Evolutionary conservation across 306 rosid genomes (phyloP), one percentile per base, ranked within the genome.

Genomic region (Prunus dulcis): DNA sequence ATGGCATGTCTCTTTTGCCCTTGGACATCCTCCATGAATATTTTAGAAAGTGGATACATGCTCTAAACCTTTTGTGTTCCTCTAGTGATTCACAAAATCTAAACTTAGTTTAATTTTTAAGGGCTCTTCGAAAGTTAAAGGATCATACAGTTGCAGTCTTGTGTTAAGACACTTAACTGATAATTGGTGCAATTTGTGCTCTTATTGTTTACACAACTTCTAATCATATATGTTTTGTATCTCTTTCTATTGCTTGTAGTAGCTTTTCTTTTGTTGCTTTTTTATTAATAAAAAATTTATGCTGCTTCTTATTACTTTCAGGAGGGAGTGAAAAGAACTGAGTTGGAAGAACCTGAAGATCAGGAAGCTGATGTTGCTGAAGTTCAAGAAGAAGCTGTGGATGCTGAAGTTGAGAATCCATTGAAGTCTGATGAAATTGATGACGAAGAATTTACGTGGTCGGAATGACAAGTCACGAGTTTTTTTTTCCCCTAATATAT

Each of bases 391-490:
- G 86, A 89, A 69, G 78, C 15, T 65, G 86, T 67, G 70, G 69
- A 63, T 74, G 78, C 17, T 23, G 69, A 84, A 82, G 45, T 72
- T 82, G 78, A 78, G 28, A 76, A 88, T 80, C 89, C 91, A 50
- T 61, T 80, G 52, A 87, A 90, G 83, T 69, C 80, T 73, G 86
- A 88, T 23, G 90, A 73, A 74, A 64, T 76, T 56, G 93, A 88
- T 12, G 85, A 61, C 5, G 92, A 86, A 12, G 55, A 51, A 47
- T 51, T 76, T 64, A 69, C 58, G 51, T 89, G 90, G 91, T 66
- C 80, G 56, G 70, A 81, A 86, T 73, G 78, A 76, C 6, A 77
- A 75, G 81, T 80, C 74, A 64, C 41, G 53, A 74, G 45, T 32
- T 18, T 5, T 17, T 5, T 8, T 5, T 8, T 23, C 12, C 18